These are phyloP conservation scores for Neofusicoccum cordaticola DNA, from an alignment of 2,329 filamentous ascomycete genomes.

Conservation along the genomic window DNA sequence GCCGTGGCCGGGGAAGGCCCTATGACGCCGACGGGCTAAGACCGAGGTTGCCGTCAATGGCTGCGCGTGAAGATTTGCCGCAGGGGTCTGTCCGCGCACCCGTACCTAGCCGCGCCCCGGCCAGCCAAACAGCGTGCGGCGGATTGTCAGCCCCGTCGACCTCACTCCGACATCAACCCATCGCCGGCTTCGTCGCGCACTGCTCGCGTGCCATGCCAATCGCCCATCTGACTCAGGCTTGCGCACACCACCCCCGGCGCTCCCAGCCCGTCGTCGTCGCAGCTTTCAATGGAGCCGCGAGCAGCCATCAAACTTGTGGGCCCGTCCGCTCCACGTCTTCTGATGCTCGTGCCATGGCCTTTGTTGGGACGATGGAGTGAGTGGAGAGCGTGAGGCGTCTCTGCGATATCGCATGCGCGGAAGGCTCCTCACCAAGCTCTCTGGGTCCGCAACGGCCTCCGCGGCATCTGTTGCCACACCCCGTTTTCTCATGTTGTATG, in stretches of 20 bases:
- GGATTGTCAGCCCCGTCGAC: conserved; percentile 15
- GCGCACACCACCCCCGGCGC: background rate
- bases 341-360: background rate
- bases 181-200: background rate
- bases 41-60: conserved; percentile 11
- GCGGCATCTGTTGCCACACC: too few species aligned
- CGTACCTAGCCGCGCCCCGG: background rate
- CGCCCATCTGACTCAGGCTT: background rate
- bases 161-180: background rate
- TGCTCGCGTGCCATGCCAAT: background rate
- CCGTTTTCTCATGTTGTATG: too few species aligned
- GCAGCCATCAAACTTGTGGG: background rate
- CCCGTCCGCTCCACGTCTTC: conserved; percentile 4
- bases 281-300: background rate
- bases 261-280: too few species aligned
- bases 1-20: background rate
- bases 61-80: conserved; percentile 9
- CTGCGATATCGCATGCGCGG: conserved; percentile 1
- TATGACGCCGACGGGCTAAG: conserved; percentile 14
- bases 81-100: background rate
- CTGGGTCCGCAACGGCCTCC: too few species aligned
- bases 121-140: conserved; percentile 9
- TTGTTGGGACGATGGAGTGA: background rate
- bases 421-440: background rate
- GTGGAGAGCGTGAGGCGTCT: background rate